phyloP scores from a whole-genome alignment of 441 rosid genomes.

The Pelargonium myrrhifolium region DNA sequence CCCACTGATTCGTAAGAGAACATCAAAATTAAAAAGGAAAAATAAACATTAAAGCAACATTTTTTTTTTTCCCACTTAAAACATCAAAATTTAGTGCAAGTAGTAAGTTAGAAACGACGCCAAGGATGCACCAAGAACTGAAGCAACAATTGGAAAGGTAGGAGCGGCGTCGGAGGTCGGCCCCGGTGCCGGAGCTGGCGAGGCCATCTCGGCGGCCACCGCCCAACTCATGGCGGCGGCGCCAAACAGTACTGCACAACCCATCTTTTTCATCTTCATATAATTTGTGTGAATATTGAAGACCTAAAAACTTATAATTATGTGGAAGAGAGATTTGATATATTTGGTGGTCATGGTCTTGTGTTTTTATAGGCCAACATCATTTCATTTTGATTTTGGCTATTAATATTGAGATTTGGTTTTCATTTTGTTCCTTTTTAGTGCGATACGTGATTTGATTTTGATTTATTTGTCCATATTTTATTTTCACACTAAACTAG shows the following conservation, averaged over 20 bases:
- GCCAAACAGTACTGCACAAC: neutral
- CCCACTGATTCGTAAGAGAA: too few species aligned
- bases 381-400: neutral
- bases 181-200: neutral
- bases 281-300: neutral
- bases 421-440: neutral
- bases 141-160: constrained; percentile 12
- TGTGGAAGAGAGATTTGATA: neutral
- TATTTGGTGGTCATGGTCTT: neutral
- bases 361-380: neutral
- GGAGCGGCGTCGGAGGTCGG: neutral
- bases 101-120: constrained; percentile 25
- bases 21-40: too few species aligned
- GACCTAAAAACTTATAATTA: neutral
- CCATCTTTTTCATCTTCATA: neutral
- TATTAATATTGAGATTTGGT: neutral
- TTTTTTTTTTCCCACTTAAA: too few species aligned
- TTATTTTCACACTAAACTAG: too few species aligned
- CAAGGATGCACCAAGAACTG: constrained; percentile 24
- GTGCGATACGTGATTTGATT: too few species aligned
- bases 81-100: neutral
- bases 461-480: too few species aligned
- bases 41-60: too few species aligned
- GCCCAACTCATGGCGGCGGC: neutral
- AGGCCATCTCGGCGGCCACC: neutral